Percentiles rank a stretch among this genome's conserved stretches.
Evolutionary conservation across 257 asterid species (phyloP).

Genomic region (Fraxinus americana): DNA sequence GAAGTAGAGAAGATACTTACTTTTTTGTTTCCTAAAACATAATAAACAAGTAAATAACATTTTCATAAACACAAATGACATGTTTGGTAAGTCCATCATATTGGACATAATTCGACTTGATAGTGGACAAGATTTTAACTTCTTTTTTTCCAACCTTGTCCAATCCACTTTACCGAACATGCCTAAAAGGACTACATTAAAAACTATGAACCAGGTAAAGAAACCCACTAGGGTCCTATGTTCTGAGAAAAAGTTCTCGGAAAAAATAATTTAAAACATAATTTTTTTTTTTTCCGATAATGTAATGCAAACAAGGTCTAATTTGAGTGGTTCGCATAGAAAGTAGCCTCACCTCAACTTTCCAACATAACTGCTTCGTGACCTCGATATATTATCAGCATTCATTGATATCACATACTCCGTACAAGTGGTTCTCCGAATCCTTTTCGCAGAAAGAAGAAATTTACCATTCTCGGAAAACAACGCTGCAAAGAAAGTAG

Average conservation of each 20-base stretch:
- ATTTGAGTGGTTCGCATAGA: background rate
- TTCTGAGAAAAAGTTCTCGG: no score
- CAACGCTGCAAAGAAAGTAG: conserved; percentile 50
- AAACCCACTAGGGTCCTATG: no score
- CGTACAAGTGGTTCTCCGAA: conserved; percentile 72
- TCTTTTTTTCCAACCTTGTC: background rate
- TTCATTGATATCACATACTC: conserved; percentile 82
- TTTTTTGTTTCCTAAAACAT: background rate
- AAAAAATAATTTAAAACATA: no score
- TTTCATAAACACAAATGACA: background rate
- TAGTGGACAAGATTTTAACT: background rate
- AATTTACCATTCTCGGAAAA: conserved; percentile 87
- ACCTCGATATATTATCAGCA: conserved; percentile 75
- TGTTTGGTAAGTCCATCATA: background rate
- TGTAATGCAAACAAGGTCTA: no score
- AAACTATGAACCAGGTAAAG: no score
- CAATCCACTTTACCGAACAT: background rate
- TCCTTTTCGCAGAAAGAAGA: conserved; percentile 86
- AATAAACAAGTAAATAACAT: background rate
- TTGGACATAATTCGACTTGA: background rate
- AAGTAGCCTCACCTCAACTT: conserved; percentile 63
- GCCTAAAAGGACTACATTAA: background rate
- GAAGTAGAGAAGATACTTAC: conserved; percentile 1
- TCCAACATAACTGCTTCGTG: conserved; percentile 69
- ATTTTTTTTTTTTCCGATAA: no score